Base-by-base conservation (phyloP, 345 rosid genomes). In the Cardamine occulta region DNA sequence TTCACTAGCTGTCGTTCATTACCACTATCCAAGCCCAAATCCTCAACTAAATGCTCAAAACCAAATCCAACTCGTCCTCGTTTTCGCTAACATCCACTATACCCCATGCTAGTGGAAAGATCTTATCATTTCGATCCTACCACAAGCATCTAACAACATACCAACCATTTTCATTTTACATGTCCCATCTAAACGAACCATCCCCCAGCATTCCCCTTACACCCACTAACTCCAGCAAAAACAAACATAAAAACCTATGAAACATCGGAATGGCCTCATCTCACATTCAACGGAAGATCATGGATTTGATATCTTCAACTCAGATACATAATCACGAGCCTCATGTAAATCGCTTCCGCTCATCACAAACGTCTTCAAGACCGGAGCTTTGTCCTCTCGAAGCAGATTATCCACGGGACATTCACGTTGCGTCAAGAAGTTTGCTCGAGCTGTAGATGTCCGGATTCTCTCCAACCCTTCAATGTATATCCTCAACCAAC, bases 11-110 rank as follows among this genome's bases (percentile, higher is more conserved):
- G 4, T 0, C 3, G 29, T 28, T 5, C 5, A 28, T 3, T 28
- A 4, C 29, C 5, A 28, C 3, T 3, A 0, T 28, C 29, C 2
- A 28, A 28, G 5, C 5, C 29, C 4, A 28, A 28, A 28, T 26
- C 28, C 4, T 26, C 3, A 26, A 26, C 28, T 3, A 26, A 26
- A 26, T 26, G 28, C 3, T 26, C 28, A 14, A 40, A 1, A 14
- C 13, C 34, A 40, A 0, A 0, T 0, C 34, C n/a, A 62, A 14
- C 7, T 40, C n/a, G 0, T 2, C 7, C 0, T 3, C 23, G 4
- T 1, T 61, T 6, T 62, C 66, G n/a, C n/a, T n/a, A 0, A 7
- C 11, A 23, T 62, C 51, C 1, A 40, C 66, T 13, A 63, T 42
- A 0, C 19, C 48, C 7, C 51, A 40, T 0, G 52, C 35, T 1